Evolutionary conservation across 345 rosid species (phyloP).

Genomic region (Dipteronia dyeriana): DNA sequence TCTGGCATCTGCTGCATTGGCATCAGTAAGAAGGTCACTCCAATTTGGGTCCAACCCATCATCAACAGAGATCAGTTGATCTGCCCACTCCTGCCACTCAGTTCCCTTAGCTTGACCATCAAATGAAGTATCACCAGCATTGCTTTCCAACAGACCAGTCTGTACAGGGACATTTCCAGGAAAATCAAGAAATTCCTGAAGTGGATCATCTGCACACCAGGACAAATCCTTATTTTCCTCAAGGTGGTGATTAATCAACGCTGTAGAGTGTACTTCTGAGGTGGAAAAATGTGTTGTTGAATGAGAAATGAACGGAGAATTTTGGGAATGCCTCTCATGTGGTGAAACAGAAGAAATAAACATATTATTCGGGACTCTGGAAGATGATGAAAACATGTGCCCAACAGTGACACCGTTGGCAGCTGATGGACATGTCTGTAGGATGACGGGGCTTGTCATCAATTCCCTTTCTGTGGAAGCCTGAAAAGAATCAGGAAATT

Average conservation of each 20-base stretch:
- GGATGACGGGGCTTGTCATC: slow-evolving; percentile 38
- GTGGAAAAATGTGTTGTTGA: slow-evolving; percentile 31
- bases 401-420: slow-evolving; percentile 34
- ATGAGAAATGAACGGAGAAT: slow-evolving; percentile 46
- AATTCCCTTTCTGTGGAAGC: slow-evolving; percentile 48
- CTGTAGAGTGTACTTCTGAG: slow-evolving; percentile 38
- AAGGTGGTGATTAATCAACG: slow-evolving; percentile 29
- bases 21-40: slow-evolving; percentile 64
- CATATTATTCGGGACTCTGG: slow-evolving; percentile 35
- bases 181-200: slow-evolving; percentile 50
- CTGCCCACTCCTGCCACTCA: slow-evolving; percentile 73
- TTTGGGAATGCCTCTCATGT: slow-evolving; percentile 36
- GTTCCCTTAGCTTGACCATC: slow-evolving; percentile 43
- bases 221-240: slow-evolving; percentile 47
- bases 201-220: slow-evolving; percentile 59
- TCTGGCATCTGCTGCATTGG: slow-evolving; percentile 40
- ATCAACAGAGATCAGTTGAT: slow-evolving; percentile 61
- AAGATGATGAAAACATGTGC: slow-evolving; percentile 34
- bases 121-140: slow-evolving; percentile 36
- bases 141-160: slow-evolving; percentile 47
- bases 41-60: slow-evolving; percentile 64
- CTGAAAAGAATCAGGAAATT: slow-evolving; percentile 41
- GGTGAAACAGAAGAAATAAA: slow-evolving; percentile 35
- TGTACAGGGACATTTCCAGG: slow-evolving; percentile 45
- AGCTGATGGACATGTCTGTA: slow-evolving; percentile 41